phyloP scores from a whole-genome alignment of 2,329 filamentous ascomycete genomes.

The Metarhizium humberi region DNA sequence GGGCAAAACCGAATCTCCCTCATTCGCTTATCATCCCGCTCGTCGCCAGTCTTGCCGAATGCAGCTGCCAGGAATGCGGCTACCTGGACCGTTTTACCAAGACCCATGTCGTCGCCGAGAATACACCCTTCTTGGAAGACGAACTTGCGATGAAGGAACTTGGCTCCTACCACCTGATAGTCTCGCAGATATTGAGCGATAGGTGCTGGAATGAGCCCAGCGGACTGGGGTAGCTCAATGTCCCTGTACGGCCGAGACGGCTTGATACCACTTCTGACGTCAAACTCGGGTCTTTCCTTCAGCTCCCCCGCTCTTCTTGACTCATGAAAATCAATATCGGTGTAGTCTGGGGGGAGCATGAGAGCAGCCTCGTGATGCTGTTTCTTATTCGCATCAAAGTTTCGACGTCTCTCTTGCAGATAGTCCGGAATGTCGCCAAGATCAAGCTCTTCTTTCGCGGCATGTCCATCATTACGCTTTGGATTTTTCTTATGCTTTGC shows the following conservation, averaged over 20 bases:
- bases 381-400: conserved; percentile 56
- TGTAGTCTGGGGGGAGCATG: conserved; percentile 67
- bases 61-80: conserved; percentile 84
- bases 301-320: conserved; percentile 24
- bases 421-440: conserved; percentile 63
- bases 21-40: conserved; percentile 78
- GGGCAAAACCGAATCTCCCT: conserved; percentile 64
- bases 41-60: conserved; percentile 89
- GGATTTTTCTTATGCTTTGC: conserved; percentile 14
- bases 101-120: conserved; percentile 92
- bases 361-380: conserved; percentile 58
- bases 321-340: conserved; percentile 61
- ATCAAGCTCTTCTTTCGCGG: conserved; percentile 34
- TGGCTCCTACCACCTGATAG: conserved; percentile 80
- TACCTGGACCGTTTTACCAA: conserved; percentile 95
- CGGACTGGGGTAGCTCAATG: conserved; percentile 64
- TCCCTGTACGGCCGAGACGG: conserved; percentile 65
- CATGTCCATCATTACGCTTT: conserved; percentile 23
- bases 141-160: conserved; percentile 81
- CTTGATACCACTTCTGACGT: conserved; percentile 41
- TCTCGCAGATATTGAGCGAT: conserved; percentile 87
- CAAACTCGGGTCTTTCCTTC: conserved; percentile 62
- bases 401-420: conserved; percentile 54
- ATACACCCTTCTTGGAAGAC: conserved; percentile 87
- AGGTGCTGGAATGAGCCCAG: conserved; percentile 74